Conservation (phyloP, 2,329 filamentous ascomycete genomes). For the Rosellinia necatrix region DNA sequence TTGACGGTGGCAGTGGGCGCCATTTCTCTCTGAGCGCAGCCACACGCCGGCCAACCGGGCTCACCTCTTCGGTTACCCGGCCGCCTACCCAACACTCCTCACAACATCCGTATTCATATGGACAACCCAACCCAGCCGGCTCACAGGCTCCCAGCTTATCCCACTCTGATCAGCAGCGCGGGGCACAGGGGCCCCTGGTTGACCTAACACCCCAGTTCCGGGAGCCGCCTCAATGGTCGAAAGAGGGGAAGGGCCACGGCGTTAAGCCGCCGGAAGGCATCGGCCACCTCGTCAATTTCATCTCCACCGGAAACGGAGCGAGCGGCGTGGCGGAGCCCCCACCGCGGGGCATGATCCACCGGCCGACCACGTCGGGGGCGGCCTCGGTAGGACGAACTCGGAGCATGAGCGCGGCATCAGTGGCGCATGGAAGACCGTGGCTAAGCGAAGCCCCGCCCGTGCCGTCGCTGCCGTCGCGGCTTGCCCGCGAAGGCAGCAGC, state of each 20-base stretch:
- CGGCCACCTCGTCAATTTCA: slow-evolving; percentile 39
- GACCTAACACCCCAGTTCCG: slow-evolving; percentile 35
- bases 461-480: slow-evolving; percentile 31
- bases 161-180: slow-evolving; percentile 34
- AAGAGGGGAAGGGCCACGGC: slow-evolving; percentile 37
- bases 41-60: slow-evolving; percentile 27
- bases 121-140: slow-evolving; percentile 26
- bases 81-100: slow-evolving; percentile 20
- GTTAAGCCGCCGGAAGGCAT: slow-evolving; percentile 41
- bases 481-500: neutral
- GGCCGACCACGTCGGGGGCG: slow-evolving; percentile 27
- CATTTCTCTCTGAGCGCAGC: slow-evolving; percentile 28
- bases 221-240: slow-evolving; percentile 40
- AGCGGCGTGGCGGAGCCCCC: slow-evolving; percentile 28
- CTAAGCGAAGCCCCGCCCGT: slow-evolving; percentile 33
- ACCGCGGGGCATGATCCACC: slow-evolving; percentile 34
- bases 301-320: slow-evolving; percentile 29
- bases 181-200: slow-evolving; percentile 38
- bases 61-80: slow-evolving; percentile 7
- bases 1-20: slow-evolving; percentile 26
- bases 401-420: slow-evolving; percentile 38
- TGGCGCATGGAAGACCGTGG: slow-evolving; percentile 23
- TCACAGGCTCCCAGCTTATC: slow-evolving; percentile 29
- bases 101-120: slow-evolving; percentile 5
- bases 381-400: slow-evolving; percentile 31